Evolutionary conservation across 2,329 filamentous ascomycete genomes (phyloP), one percentile per base, ranked within the genome.

Genomic region (Clonostachys rosea): DNA sequence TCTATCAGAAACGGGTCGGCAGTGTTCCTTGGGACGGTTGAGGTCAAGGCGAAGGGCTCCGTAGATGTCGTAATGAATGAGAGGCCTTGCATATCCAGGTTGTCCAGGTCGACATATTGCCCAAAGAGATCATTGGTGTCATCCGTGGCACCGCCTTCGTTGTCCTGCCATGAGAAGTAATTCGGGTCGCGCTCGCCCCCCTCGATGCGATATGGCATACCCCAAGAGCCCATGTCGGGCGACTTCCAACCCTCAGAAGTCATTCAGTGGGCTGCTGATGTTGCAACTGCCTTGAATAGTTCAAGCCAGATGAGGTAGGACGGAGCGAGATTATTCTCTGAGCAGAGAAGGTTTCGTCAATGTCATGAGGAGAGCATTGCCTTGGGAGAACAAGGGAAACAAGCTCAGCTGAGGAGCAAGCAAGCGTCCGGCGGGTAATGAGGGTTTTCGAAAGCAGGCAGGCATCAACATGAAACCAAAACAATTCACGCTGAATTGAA

Each of bases 21-120:
- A 18, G 45, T 12, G 12, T 34, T 17, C 18, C 55, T 48, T 39
- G 59, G 46, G 46, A 54, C 47, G 47, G 43, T 56, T 53, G 40
- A 50, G 47, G 34, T 49, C 53, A 56, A 50, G 46, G 49, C 52
- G 20, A 51, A 49, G 50, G 53, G 56, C 36, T 56, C 50, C 9
- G 45, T 20, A 34, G 56, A 48, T 18, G 50, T 46, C n/a, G 54
- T 54, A 43, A 58, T 58, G 24, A 30, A 30, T 10, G 24, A 30
- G 24, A 30, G 24, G 9, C 24, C 24, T 30, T 30, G 24, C 36
- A 39, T 39, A 11, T 18, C 36, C 36, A 39, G 14, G 47, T 49
- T 56, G 35, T 66, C 65, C 47, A 67, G 63, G 59, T 67, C 58
- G 52, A 68, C 56, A 48, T 66, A 68, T 53, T 68, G 62, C 16